Conservation (phyloP, 257 asterid species). For the Forsythia suspensa region DNA sequence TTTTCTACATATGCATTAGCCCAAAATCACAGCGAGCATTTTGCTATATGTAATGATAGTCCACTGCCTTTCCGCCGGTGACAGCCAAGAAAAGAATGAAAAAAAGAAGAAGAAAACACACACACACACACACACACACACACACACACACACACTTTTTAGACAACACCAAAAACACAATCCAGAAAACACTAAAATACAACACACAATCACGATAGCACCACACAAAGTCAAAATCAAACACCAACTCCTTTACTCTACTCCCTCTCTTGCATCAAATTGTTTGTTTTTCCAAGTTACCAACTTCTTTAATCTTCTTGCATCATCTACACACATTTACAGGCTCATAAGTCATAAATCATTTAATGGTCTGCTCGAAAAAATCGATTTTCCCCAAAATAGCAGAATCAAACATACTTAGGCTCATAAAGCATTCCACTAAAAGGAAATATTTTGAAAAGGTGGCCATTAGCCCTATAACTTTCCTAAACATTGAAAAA, state of each 20-base stretch:
- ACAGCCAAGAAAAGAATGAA: constrained; percentile 15
- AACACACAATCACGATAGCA: constrained; percentile 32
- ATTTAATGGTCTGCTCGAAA: no score
- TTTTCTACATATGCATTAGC: not conserved
- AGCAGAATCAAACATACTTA: no score
- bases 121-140: not conserved
- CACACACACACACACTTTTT: constrained; percentile 11
- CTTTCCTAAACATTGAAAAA: constrained; percentile 4
- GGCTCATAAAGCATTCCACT: not conserved
- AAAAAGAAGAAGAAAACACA: not conserved
- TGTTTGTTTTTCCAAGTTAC: constrained; percentile 26
- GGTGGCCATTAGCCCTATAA: constrained; percentile 12
- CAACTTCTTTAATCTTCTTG: constrained; percentile 31
- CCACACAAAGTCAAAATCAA: constrained; percentile 22
- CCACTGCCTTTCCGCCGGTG: constrained; percentile 31
- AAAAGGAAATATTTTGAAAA: constrained; percentile 5
- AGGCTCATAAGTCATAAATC: not conserved
- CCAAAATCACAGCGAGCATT: constrained; percentile 34
- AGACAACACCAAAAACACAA: constrained; percentile 16
- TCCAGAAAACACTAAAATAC: constrained; percentile 20
- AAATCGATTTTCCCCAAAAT: no score
- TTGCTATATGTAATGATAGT: constrained; percentile 23
- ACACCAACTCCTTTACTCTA: constrained; percentile 27
- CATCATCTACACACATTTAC: constrained; percentile 16
- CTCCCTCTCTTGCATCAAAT: constrained; percentile 22